Base-by-base conservation (phyloP, 2,329 filamentous ascomycete species). In the Trichoderma sp. region DNA sequence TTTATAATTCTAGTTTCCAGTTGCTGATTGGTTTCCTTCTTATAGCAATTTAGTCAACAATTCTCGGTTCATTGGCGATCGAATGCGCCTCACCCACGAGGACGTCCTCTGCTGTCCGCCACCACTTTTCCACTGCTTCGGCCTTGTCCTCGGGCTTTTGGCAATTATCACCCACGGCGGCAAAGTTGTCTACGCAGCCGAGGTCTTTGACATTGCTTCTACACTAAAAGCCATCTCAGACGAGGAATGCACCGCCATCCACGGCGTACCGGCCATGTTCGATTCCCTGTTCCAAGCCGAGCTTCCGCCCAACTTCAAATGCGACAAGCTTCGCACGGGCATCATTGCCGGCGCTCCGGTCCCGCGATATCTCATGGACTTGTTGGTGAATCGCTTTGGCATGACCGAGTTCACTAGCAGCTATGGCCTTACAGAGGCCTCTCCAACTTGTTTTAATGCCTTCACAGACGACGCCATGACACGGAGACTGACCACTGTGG, bases 221-320 rank as follows among this genome's bases (percentile, higher is more conserved):
- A 90, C 90, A 2, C 83, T 94, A 40, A 83, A 83, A 55, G 89
- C 91, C 66, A 87, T 95, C 49, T 85, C 86, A 1, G 84, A 89
- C 64, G 89, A 92, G 76, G 81, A 83, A 57, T 91, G 89, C 77
- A 95, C 92, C 0, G 92, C 90, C 0, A 83, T 95, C 0, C 92
- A 94, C 76, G 92, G 92, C 40, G 92, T 95, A 0, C 92, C 92
- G 0, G 92, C 92, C 68, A 95, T 95, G 92, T 93, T 94, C 78
- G 91, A 93, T 76, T 89, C 89, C 0, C 79, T 88, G 2, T 83
- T 88, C 72, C 81, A 87, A 21, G 82, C 84, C 19, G 78, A 82
- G 47, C 76, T 79, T 68, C 79, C 77, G 0, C 73, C 78, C 5
- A 77, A 78, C 65, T 83, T 84, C 75, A 79, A 81, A 71, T 83